Evolutionary conservation across 306 rosid species (phyloP), one percentile per base, ranked within the genome.

Genomic region (Luffa acutangula): DNA sequence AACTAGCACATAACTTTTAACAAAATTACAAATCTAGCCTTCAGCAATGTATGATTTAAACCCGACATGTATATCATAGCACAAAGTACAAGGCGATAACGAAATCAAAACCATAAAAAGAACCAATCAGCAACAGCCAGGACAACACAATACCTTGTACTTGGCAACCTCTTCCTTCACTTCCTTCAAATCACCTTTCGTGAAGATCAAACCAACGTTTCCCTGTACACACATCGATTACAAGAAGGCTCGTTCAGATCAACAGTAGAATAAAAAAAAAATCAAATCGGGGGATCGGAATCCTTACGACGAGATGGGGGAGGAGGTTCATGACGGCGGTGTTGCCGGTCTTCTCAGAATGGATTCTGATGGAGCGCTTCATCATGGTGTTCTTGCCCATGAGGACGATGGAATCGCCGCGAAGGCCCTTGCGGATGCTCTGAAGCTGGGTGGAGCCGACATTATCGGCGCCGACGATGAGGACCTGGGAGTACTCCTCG

Each of bases 381-480:
- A 94, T 94, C 98, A 92, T 92, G 21, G 98, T 94, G 81, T 94
- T 94, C 88, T 94, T 94, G 0, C 98, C 98, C 98, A 94, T 94
- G 17, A 94, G 94, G 2, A 94, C 92, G 0, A 91, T 51, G 0
- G 97, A 94, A 20, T 94, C 97, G 0, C 98, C 97, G 3, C 98
- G 94, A 0, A 94, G 88, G 45, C 98, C 98, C 42, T 66, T 69
- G 5, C 98, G 87, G 57, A 92, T 94, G 83, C 64, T 85, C 85
- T 92, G 98, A 4, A 94, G 97, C 81, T 94, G 97, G 33, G 77
- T 89, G 17, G 98, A 94, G 3, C 98, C 98, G 0, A 94, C 98
- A 42, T 94, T 92, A 63, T 94, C 98, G 7, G 98, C 94, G 10
- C 90, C 93, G 8, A 92, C 98, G 0, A 94, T 25, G 9, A 94